Conservation (phyloP, 345 rosid genomes). For the Litchi chinensis region DNA sequence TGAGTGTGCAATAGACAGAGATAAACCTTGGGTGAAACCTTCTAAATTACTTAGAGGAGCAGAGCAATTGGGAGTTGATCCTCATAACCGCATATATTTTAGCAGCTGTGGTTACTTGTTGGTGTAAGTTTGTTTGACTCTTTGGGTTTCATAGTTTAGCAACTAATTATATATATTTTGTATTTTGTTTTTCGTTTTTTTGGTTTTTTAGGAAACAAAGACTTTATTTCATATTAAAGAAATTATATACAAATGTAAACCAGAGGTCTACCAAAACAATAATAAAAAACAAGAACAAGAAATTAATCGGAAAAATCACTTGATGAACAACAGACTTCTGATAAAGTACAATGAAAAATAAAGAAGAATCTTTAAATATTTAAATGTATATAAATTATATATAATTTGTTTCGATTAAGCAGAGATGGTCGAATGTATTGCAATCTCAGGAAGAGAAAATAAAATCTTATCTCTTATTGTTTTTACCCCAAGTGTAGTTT, state of each 20-base stretch:
- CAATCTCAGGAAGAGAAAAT: conserved; percentile 1
- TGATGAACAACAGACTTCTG: too few species aligned
- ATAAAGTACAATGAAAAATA: too few species aligned
- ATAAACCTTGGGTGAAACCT: conserved; percentile 55
- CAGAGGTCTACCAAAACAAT: too few species aligned
- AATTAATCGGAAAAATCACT: too few species aligned
- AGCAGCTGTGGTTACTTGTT: conserved; percentile 82
- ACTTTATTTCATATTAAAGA: too few species aligned
- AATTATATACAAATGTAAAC: too few species aligned
- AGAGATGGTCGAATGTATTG: not conserved
- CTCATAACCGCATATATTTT: conserved; percentile 69
- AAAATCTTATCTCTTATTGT: conserved; percentile 1
- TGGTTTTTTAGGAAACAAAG: too few species aligned
- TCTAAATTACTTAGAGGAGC: conserved; percentile 81
- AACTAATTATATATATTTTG: not conserved
- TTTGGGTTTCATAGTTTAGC: not conserved
- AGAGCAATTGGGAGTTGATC: conserved; percentile 79
- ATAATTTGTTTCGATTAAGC: not conserved
- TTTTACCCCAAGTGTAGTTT: not conserved
- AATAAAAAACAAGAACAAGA: too few species aligned
- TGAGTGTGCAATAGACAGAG: conserved; percentile 75
- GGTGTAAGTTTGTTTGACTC: conserved; percentile 72
- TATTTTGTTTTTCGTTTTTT: too few species aligned
- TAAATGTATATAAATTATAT: not conserved
- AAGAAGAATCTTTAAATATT: too few species aligned